These are phyloP conservation scores for Aspergillus sclerotialis DNA, from an alignment of 2,329 filamentous ascomycete genomes.

Conservation along the genomic window DNA sequence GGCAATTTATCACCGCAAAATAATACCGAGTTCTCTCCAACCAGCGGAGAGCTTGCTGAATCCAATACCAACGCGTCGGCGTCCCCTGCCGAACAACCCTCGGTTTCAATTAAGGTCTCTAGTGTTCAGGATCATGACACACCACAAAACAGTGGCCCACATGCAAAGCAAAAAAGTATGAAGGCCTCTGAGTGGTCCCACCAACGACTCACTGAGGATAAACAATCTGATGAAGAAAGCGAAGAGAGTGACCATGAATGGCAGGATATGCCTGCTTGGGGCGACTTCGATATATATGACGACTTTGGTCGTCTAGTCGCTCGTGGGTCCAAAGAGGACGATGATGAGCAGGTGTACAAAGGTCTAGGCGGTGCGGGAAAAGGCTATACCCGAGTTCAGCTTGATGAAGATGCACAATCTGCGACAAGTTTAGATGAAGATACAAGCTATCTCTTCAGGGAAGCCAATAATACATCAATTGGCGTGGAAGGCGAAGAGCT, in stretches of 20 bases:
- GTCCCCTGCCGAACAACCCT: slow-evolving; percentile 6
- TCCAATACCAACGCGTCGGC: slow-evolving; percentile 1
- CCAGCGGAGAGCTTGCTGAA: slow-evolving; percentile 3
- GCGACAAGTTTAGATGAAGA: slow-evolving; percentile 96
- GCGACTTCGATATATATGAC: slow-evolving; percentile 90
- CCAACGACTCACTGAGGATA: slow-evolving; percentile 60
- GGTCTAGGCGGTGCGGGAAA: slow-evolving; percentile 84
- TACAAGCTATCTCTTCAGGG: slow-evolving; percentile 89
- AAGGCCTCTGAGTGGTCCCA: slow-evolving; percentile 81
- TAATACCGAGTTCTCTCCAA: neutral
- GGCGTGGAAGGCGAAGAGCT: slow-evolving; percentile 68
- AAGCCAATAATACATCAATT: slow-evolving; percentile 57
- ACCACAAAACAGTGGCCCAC: slow-evolving; percentile 10
- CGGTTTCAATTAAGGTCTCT: slow-evolving; percentile 11
- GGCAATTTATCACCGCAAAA: neutral
- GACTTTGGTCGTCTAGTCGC: slow-evolving; percentile 86
- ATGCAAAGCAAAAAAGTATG: slow-evolving; percentile 18
- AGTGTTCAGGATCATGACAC: slow-evolving; percentile 6
- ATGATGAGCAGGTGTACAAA: slow-evolving; percentile 65
- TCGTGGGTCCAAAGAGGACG: slow-evolving; percentile 63
- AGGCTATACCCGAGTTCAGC: slow-evolving; percentile 89
- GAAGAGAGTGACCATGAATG: slow-evolving; percentile 64
- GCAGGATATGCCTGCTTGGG: slow-evolving; percentile 92
- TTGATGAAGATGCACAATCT: slow-evolving; percentile 91
- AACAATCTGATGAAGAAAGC: slow-evolving; percentile 34